Evolutionary conservation across 2,329 filamentous ascomycete species (phyloP).

Genomic region (Fusarium sp.): DNA sequence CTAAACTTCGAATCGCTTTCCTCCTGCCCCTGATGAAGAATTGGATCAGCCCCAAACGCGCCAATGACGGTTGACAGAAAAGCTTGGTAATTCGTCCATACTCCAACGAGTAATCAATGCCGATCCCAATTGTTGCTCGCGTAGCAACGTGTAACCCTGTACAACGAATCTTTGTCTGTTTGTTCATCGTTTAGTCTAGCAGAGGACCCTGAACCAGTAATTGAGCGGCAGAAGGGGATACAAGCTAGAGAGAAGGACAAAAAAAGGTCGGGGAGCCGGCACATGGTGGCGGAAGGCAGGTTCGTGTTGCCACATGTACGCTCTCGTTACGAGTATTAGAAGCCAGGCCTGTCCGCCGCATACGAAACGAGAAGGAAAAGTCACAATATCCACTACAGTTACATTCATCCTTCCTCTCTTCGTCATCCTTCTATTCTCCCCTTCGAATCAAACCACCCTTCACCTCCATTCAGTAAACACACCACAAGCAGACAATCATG

Average conservation of each 20-base stretch:
- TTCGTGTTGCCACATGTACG: not conserved
- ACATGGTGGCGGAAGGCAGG: not conserved
- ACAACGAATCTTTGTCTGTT: not conserved
- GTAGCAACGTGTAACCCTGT: not conserved
- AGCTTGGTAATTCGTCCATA: not conserved
- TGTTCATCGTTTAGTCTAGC: not conserved
- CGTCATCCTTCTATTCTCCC: not conserved
- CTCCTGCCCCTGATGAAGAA: not conserved
- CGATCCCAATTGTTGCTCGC: not conserved
- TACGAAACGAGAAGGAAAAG: not conserved
- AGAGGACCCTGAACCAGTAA: not conserved
- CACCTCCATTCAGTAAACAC: not conserved
- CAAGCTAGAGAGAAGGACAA: not conserved
- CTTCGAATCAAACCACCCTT: not conserved
- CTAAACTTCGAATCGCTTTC: not conserved
- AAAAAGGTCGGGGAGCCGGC: not conserved
- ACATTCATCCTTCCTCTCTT: not conserved
- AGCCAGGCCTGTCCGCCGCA: not conserved
- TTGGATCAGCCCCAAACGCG: not conserved
- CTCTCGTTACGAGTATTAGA: constrained; percentile 22
- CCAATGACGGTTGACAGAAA: not conserved
- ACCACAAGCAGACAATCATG: not conserved
- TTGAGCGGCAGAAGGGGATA: not conserved
- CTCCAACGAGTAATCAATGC: not conserved
- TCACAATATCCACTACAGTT: constrained; percentile 3